These are phyloP conservation scores for Lyophyllum shimeji DNA, from an alignment of 768 basidiomycete genomes.

Conservation along the genomic window DNA sequence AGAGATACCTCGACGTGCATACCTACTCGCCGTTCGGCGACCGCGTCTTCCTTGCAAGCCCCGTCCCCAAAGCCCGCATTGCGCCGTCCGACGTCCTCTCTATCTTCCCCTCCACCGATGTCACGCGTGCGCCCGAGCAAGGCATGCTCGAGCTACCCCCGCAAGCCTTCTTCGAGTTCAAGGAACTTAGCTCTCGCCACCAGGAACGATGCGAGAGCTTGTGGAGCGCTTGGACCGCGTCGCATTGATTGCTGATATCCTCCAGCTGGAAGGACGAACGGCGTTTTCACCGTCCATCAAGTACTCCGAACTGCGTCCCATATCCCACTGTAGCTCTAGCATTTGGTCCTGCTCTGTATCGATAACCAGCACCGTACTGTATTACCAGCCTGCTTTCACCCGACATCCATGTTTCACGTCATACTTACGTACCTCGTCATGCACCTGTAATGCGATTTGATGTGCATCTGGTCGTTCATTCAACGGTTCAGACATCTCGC, in stretches of 20 bases:
- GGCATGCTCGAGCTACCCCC: conserved; percentile 69
- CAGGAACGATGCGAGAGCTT: conserved; percentile 57
- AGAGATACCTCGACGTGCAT: conserved; percentile 65
- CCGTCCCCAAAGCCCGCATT: conserved; percentile 64
- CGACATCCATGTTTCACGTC: background rate
- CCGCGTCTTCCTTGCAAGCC: conserved; percentile 61
- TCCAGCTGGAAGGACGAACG: background rate
- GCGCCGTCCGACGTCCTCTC: conserved; percentile 55
- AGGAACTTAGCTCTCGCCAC: conserved; percentile 49
- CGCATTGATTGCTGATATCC: background rate
- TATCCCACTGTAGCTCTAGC: conserved; percentile 13
- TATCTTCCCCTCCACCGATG: conserved; percentile 48
- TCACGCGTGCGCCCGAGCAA: conserved; percentile 24
- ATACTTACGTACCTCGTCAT: background rate
- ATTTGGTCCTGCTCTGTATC: conserved; percentile 14
- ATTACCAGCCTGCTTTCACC: background rate
- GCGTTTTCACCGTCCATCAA: background rate
- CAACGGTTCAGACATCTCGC: too few relatives aligned
- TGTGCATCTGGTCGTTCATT: background rate
- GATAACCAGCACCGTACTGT: background rate
- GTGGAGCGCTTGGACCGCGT: conserved; percentile 48
- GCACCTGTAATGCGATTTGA: background rate
- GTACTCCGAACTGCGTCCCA: background rate
- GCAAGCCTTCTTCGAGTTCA: conserved; percentile 57
- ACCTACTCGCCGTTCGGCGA: conserved; percentile 65